A percentile compares a stretch with the other conserved stretches of the same genome.
phyloP scores from a whole-genome alignment of 2,329 filamentous ascomycete species.

The Talaromyces rugulosus region DNA sequence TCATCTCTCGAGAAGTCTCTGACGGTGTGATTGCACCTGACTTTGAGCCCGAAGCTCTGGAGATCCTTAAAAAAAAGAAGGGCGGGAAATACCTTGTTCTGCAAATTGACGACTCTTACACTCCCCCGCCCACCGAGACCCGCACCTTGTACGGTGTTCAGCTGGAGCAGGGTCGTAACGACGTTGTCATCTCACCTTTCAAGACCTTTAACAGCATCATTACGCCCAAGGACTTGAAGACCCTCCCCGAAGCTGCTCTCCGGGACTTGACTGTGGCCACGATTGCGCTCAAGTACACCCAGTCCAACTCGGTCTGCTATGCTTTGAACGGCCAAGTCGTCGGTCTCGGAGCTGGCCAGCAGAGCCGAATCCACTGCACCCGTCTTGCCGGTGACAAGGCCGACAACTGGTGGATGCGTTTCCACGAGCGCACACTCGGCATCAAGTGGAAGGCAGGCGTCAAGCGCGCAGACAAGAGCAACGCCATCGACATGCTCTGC shows the following conservation, averaged over 20 bases:
- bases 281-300: slow-evolving; percentile 96
- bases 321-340: slow-evolving; percentile 89
- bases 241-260: slow-evolving; percentile 74
- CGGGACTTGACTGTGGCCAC: slow-evolving; percentile 92
- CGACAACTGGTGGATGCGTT: slow-evolving; percentile 99
- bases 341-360: slow-evolving; percentile 91
- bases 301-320: slow-evolving; percentile 99
- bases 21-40: slow-evolving; percentile 92
- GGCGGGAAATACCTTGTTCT: slow-evolving; percentile 94
- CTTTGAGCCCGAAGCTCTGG: slow-evolving; percentile 79
- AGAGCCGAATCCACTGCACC: slow-evolving; percentile 98
- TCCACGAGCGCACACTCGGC: slow-evolving; percentile 80
- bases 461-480: slow-evolving; percentile 96
- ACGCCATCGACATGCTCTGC: slow-evolving; percentile 92
- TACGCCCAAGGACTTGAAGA: slow-evolving; percentile 71
- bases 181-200: slow-evolving; percentile 76
- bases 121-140: slow-evolving; percentile 68
- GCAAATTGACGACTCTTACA: slow-evolving; percentile 86
- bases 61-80: slow-evolving; percentile 96
- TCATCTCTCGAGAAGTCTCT: slow-evolving; percentile 96
- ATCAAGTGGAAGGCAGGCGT: slow-evolving; percentile 98
- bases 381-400: slow-evolving; percentile 95
- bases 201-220: slow-evolving; percentile 79
- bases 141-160: slow-evolving; percentile 87
- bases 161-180: slow-evolving; percentile 88